Evolutionary conservation across 2,329 filamentous ascomycete genomes (phyloP).

Genomic region (Diaporthe capsici): DNA sequence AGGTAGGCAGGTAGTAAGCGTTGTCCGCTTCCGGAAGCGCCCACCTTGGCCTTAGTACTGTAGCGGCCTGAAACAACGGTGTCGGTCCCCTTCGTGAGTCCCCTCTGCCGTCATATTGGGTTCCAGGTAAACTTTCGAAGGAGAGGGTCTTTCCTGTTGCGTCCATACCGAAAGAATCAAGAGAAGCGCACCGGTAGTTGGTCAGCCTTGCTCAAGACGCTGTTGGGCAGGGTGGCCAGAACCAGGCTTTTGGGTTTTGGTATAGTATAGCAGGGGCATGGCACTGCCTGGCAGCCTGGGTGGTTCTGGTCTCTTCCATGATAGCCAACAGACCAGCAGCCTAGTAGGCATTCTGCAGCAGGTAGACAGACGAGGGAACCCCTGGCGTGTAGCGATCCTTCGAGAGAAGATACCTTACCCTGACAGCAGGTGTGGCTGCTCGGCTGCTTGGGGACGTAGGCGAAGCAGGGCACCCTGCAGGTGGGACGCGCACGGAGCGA

Average conservation of each 20-base stretch:
- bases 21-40: not conserved
- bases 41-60: not conserved
- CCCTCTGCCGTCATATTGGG: not conserved
- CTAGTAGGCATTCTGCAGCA: not conserved
- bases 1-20: not conserved
- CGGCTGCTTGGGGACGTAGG: not conserved
- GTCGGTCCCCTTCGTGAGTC: not conserved
- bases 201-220: not conserved
- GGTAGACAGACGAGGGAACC: not conserved
- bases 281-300: not conserved
- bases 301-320: conserved; percentile 32
- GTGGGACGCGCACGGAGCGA: not conserved
- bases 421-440: not conserved
- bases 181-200: not conserved
- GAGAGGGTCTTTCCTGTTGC: not conserved
- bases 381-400: not conserved
- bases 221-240: not conserved
- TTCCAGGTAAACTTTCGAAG: not conserved
- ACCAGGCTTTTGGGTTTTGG: not conserved
- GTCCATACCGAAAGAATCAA: not conserved
- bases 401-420: conserved; percentile 24
- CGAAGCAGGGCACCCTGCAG: not conserved
- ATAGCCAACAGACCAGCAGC: not conserved
- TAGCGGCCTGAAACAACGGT: conserved; percentile 22
- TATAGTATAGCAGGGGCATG: conserved; percentile 17